phyloP scores from a whole-genome alignment of 2,329 filamentous ascomycete genomes.

The Calonectria pauciramosa region DNA sequence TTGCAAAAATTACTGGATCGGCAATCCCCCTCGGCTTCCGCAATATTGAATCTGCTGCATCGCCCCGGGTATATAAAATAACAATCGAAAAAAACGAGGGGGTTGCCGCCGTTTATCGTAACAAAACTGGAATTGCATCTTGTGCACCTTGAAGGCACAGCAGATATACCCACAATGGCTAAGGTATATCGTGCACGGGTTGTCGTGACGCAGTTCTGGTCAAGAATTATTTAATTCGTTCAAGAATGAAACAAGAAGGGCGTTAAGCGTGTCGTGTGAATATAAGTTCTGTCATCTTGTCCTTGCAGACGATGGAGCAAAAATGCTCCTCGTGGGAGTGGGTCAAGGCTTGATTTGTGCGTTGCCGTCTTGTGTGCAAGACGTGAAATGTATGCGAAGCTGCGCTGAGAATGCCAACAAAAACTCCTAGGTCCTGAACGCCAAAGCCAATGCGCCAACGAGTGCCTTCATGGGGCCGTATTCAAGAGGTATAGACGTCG shows the following conservation, averaged over 20 bases:
- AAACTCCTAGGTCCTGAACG: slow-evolving; percentile 49
- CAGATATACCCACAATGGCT: background rate
- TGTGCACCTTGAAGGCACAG: slow-evolving; percentile 8
- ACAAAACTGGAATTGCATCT: slow-evolving; percentile 27
- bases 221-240: slow-evolving; percentile 35
- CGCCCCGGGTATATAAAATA: slow-evolving; percentile 47
- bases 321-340: slow-evolving; percentile 12
- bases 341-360: slow-evolving; percentile 14
- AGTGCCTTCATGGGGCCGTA: slow-evolving; percentile 40
- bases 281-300: slow-evolving; percentile 7
- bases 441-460: slow-evolving; percentile 54
- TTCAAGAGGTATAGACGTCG: slow-evolving; percentile 44
- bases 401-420: slow-evolving; percentile 34
- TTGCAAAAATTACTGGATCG: slow-evolving; percentile 34
- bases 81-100: slow-evolving; percentile 42
- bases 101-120: slow-evolving; percentile 28
- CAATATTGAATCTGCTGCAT: slow-evolving; percentile 36
- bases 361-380: slow-evolving; percentile 20
- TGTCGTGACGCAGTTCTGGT: slow-evolving; percentile 26
- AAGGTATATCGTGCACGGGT: background rate
- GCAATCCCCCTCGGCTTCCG: slow-evolving; percentile 33
- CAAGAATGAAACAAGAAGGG: slow-evolving; percentile 27
- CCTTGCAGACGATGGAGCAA: slow-evolving; percentile 4
- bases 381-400: slow-evolving; percentile 30
- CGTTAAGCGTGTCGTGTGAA: slow-evolving; percentile 23